These are phyloP conservation scores for Paecilomyces variotii DNA, from an alignment of 2,329 filamentous ascomycete species.

Conservation along the genomic window DNA sequence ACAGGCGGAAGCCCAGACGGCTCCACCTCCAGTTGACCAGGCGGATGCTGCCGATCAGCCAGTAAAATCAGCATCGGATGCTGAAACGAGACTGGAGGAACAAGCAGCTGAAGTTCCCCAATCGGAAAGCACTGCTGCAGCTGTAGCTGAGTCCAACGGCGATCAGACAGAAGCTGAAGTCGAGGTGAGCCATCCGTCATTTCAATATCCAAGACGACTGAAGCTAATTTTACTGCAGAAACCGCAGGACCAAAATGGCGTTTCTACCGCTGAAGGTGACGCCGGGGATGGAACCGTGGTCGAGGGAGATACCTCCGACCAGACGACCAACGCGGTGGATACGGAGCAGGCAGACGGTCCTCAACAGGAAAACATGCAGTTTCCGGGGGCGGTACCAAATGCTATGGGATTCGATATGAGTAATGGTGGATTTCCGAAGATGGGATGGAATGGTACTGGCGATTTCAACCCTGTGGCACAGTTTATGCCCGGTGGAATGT, in stretches of 20 bases:
- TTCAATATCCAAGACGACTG: neutral
- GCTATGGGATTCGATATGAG: conserved; percentile 38
- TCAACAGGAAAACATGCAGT: conserved; percentile 10
- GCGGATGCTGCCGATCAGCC: conserved; percentile 3
- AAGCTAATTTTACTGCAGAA: conserved; percentile 2
- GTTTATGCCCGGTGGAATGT: conserved; percentile 41
- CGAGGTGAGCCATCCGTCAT: conserved; percentile 10
- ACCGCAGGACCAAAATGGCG: conserved; percentile 9
- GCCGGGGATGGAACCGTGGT: conserved; percentile 3
- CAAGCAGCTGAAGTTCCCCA: conserved; percentile 1
- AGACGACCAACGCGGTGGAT: conserved; percentile 10
- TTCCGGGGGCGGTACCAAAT: conserved; percentile 12
- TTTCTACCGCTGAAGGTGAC: conserved; percentile 4
- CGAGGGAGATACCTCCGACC: conserved; percentile 6
- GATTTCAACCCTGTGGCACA: conserved; percentile 71
- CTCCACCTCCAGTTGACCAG: conserved; percentile 15
- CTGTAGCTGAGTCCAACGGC: conserved; percentile 3
- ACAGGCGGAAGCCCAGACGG: conserved; percentile 8
- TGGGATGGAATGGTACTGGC: conserved; percentile 53
- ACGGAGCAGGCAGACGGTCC: conserved; percentile 4
- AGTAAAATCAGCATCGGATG: conserved; percentile 5
- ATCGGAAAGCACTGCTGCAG: conserved; percentile 1
- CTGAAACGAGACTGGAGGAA: conserved; percentile 9
- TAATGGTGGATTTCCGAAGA: conserved; percentile 45
- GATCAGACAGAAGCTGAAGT: conserved; percentile 1